Conservation (phyloP, 2,329 filamentous ascomycete genomes). For the Talaromyces sp. region DNA sequence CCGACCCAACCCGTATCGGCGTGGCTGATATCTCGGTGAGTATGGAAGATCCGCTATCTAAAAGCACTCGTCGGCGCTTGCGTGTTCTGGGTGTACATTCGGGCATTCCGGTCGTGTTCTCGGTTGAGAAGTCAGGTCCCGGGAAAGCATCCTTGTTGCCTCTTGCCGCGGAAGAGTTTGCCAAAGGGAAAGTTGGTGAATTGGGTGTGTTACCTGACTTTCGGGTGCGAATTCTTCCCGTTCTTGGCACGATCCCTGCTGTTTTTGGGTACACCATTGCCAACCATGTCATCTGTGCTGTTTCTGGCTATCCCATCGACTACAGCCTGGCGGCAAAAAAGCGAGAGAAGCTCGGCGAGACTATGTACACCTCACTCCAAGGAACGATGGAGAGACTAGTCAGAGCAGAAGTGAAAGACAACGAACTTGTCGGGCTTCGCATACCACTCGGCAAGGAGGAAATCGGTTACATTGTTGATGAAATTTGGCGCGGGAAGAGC, state of each 20-base stretch:
- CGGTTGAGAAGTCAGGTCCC: slow-evolving; percentile 81
- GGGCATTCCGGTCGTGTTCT: slow-evolving; percentile 89
- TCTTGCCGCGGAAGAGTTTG: slow-evolving; percentile 79
- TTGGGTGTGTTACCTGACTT: slow-evolving; percentile 89
- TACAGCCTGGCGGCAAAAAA: slow-evolving; percentile 79
- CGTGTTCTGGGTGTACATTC: slow-evolving; percentile 73
- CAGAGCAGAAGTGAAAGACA: slow-evolving; percentile 45
- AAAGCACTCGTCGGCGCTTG: slow-evolving; percentile 74
- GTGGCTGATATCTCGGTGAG: slow-evolving; percentile 88
- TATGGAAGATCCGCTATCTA: slow-evolving; percentile 83
- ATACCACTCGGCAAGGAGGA: slow-evolving; percentile 75
- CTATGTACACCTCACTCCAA: slow-evolving; percentile 72
- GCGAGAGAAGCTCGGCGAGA: slow-evolving; percentile 88
- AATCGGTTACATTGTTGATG: slow-evolving; percentile 83
- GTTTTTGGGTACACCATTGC: slow-evolving; percentile 89
- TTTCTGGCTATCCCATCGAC: slow-evolving; percentile 73
- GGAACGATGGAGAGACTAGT: slow-evolving; percentile 74
- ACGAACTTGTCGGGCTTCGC: slow-evolving; percentile 65
- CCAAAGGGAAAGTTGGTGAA: slow-evolving; percentile 80
- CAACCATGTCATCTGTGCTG: slow-evolving; percentile 84
- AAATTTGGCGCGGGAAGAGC: slow-evolving; percentile 81
- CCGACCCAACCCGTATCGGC: slow-evolving; percentile 75
- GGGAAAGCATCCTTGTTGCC: slow-evolving; percentile 90
- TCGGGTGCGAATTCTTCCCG: slow-evolving; percentile 87
- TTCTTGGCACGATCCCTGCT: slow-evolving; percentile 94